Evolutionary conservation across 306 rosid genomes (phyloP).

Genomic region (Lithocarpus polystachyus): DNA sequence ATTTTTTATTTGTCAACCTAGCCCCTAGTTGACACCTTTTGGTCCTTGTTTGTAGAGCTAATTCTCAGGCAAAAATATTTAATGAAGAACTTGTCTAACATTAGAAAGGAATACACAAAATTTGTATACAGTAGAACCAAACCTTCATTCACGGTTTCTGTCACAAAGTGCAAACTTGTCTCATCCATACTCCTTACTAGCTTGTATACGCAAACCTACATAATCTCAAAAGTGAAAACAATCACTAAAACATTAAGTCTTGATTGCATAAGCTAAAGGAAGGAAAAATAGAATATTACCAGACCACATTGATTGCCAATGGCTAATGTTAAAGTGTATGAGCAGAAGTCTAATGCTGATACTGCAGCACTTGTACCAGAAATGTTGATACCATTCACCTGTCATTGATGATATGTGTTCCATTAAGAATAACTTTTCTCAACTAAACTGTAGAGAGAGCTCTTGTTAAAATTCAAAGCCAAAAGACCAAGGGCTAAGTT

Average conservation of each 20-base stretch:
- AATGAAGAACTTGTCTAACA: conserved; percentile 6
- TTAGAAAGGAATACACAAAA: conserved; percentile 10
- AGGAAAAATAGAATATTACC: conserved; percentile 41
- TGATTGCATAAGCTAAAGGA: conserved; percentile 15
- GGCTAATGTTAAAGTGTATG: conserved; percentile 50
- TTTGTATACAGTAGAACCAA: conserved; percentile 10
- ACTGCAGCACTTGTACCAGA: conserved; percentile 44
- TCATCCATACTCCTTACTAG: conserved; percentile 41
- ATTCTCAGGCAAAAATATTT: not conserved
- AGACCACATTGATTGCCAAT: conserved; percentile 68
- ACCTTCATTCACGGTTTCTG: conserved; percentile 69
- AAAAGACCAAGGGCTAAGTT: conserved; percentile 5
- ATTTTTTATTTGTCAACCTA: not conserved
- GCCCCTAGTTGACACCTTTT: conserved; percentile 9
- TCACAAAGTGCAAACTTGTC: conserved; percentile 46
- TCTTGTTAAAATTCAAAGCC: conserved; percentile 7
- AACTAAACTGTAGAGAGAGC: conserved; percentile 10
- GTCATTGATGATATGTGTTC: conserved; percentile 29
- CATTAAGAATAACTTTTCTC: conserved; percentile 11
- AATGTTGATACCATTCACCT: conserved; percentile 53
- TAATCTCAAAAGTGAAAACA: conserved; percentile 24
- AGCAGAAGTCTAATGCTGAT: conserved; percentile 72
- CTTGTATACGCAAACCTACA: conserved; percentile 74
- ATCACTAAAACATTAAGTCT: conserved; percentile 21
- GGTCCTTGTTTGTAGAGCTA: not conserved